These are phyloP conservation scores for Diaporthe sp. DNA, from an alignment of 2,329 filamentous ascomycete genomes.

Conservation along the genomic window DNA sequence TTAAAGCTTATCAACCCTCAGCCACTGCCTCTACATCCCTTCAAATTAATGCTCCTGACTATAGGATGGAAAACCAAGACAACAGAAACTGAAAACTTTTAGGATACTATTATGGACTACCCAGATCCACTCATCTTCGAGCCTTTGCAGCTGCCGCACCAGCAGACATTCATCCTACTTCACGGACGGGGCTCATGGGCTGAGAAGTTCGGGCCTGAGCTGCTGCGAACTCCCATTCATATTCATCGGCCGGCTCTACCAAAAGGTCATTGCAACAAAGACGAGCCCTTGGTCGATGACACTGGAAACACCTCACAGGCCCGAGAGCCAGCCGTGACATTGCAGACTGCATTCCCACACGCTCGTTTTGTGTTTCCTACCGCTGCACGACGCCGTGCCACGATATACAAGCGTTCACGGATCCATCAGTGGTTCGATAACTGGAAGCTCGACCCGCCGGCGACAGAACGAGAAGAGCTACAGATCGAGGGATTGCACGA, in stretches of 20 bases:
- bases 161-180: slow-evolving; percentile 61
- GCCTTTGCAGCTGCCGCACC: slow-evolving; percentile 48
- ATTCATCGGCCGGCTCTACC: slow-evolving; percentile 8
- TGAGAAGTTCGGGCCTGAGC: slow-evolving; percentile 54
- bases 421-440: slow-evolving; percentile 64
- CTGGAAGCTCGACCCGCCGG: slow-evolving; percentile 50
- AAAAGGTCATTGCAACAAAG: neutral
- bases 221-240: slow-evolving; percentile 49
- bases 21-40: neutral
- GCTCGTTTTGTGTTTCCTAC: slow-evolving; percentile 66
- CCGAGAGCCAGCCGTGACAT: slow-evolving; percentile 34
- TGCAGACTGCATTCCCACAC: slow-evolving; percentile 54
- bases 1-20: neutral
- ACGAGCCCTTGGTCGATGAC: too few relatives aligned
- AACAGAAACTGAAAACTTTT: fast-evolving
- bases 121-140: slow-evolving; percentile 43
- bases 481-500: slow-evolving; percentile 57
- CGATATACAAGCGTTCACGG: slow-evolving; percentile 53
- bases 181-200: slow-evolving; percentile 63
- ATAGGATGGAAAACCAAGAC: fast-evolving
- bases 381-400: slow-evolving; percentile 57
- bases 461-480: slow-evolving; percentile 48
- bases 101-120: neutral
- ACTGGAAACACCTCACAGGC: neutral
- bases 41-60: neutral